Evolutionary conservation across 345 rosid genomes (phyloP), one percentile per base, ranked within the genome.

Genomic region (Aquilaria sinensis): DNA sequence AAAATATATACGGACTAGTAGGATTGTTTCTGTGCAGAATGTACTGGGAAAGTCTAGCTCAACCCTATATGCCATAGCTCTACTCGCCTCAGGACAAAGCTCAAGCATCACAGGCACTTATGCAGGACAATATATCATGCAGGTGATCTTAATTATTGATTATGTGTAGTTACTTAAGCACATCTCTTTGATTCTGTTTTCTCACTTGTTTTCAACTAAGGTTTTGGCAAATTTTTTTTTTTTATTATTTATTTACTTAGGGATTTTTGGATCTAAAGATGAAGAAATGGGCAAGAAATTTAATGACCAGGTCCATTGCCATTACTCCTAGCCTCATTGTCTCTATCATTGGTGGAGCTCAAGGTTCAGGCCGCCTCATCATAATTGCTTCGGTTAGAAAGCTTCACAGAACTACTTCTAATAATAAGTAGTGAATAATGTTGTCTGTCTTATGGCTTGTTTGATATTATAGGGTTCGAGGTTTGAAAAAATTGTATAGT

Each of bases 121-220:
- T 37, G 89, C 89, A 1, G 89, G 89, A 13, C 86, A 84, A 50
- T 84, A 11, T 53, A 73, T 84, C 43, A 84, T 84, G 89, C 78
- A 84, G 85, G 88, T 78, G 46, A 9, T 31, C 43, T 37, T 37
- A 37, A 37, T 37, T 31, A 31, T 30, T 12, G 3, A 9, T 55
- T 6, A 11, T 1, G 5, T 12, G 2, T 31, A 23, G 3, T 31
- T 55, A 29, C 29, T 55, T 31, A 30, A n/a, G 12, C 10, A 32
- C 8, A 3, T 1, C 3, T 6, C 11, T 3, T 29, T 54, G 8
- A 12, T 15, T 31, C 34, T 23, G 2, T 2, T 32, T 56, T 4
- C 16, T 31, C 15, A 32, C 37, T 13, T 12, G 10, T 56, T 31
- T 31, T 0, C 15, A 4, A 37, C 43, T 37, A 37, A 37, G 8